Conservation (phyloP, 176 grass and related monocot genomes). For the Thalia dealbata region DNA sequence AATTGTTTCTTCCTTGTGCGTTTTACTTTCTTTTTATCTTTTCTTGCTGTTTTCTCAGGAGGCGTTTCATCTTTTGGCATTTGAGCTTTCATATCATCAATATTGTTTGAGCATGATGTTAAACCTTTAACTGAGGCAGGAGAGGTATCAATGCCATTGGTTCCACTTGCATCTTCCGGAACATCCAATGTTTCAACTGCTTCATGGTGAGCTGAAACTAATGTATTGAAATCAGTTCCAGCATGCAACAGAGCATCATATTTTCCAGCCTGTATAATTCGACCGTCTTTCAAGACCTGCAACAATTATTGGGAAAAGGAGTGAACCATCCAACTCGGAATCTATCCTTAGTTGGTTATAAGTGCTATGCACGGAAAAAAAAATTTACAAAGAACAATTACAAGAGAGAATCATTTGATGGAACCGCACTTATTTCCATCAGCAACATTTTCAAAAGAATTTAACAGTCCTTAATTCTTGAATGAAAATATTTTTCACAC, state of each 20-base stretch:
- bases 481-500: too few species aligned
- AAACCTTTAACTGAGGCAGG: constrained; percentile 50
- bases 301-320: not conserved
- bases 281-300: constrained; percentile 84
- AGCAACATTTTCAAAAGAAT: too few species aligned
- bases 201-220: constrained; percentile 88
- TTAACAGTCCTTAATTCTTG: too few species aligned
- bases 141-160: constrained; percentile 32
- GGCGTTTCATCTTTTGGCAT: constrained; percentile 30
- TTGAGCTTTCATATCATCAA: constrained; percentile 66
- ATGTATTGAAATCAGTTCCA: constrained; percentile 83
- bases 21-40: constrained; percentile 39
- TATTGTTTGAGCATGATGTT: constrained; percentile 58
- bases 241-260: constrained; percentile 85
- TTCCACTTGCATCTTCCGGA: constrained; percentile 36
- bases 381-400: too few species aligned
- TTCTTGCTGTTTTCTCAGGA: constrained; percentile 25
- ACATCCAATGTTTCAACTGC: constrained; percentile 88
- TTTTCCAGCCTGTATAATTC: constrained; percentile 83
- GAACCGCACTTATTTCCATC: too few species aligned
- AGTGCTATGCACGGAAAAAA: too few species aligned
- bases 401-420: too few species aligned
- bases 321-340: not conserved
- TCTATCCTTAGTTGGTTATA: not conserved
- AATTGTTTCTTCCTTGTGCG: constrained; percentile 39